Evolutionary conservation across 169 alveolate species (phyloP).

Genomic region (Fabrea salina): DNA sequence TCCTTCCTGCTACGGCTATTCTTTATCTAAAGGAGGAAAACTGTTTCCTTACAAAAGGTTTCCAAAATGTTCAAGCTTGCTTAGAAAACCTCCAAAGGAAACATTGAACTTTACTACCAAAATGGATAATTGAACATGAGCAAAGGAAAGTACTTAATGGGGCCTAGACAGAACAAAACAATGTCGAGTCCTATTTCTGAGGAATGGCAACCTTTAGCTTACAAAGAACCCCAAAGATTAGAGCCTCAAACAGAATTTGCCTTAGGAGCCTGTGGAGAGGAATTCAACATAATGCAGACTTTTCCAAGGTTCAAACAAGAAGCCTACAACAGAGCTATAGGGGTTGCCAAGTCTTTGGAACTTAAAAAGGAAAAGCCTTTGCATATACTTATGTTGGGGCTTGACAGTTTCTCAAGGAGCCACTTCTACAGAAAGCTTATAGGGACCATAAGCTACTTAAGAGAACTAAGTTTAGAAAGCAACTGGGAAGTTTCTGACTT

Average conservation of each 20-base stretch:
- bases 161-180: background rate
- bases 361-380: background rate
- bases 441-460: background rate
- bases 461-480: background rate
- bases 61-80: too few species aligned
- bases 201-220: background rate
- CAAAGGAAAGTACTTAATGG: background rate
- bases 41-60: too few species aligned
- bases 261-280: background rate
- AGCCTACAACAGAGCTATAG: background rate
- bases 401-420: constrained; percentile 16
- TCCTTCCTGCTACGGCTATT: too few species aligned
- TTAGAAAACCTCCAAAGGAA: too few species aligned
- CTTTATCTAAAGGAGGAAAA: too few species aligned
- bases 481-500: constrained; percentile 15
- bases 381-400: background rate
- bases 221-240: background rate
- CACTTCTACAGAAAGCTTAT: constrained; percentile 25
- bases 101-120: too few species aligned
- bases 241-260: background rate
- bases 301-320: background rate
- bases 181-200: background rate
- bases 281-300: too few species aligned
- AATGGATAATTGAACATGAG: too few species aligned
- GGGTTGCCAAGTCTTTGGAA: background rate